These are phyloP conservation scores for Fistulifera pelliculosa DNA, from an alignment of 108 stramenopile genomes.

Conservation along the genomic window DNA sequence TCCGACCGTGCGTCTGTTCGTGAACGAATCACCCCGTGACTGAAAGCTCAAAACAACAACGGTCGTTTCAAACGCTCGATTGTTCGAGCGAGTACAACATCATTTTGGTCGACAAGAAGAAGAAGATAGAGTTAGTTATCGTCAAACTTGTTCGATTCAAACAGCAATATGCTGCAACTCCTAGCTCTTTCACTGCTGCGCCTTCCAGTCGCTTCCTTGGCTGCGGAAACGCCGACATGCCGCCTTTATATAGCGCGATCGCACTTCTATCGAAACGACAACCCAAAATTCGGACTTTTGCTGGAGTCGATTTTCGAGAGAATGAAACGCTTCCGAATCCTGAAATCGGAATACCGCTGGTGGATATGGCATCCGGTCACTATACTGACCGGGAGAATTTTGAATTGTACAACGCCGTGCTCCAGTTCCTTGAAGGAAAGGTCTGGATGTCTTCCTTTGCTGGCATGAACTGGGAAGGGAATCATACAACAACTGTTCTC, in stretches of 20 bases:
- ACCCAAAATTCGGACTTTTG: slow-evolving; percentile 35
- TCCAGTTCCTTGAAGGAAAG: slow-evolving; percentile 23
- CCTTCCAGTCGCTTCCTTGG: neutral
- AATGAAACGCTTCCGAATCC: slow-evolving; percentile 26
- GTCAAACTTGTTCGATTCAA: no score
- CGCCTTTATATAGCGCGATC: slow-evolving; percentile 36
- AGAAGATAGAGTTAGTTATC: no score
- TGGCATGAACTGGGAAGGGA: slow-evolving; percentile 28
- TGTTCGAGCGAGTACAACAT: no score
- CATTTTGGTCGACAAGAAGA: no score
- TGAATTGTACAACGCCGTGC: slow-evolving; percentile 2
- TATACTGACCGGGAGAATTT: slow-evolving; percentile 9
- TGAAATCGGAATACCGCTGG: slow-evolving; percentile 40
- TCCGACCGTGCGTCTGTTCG: no score
- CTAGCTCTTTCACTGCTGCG: slow-evolving; percentile 6
- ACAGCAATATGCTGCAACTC: neutral
- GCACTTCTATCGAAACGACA: slow-evolving; percentile 7
- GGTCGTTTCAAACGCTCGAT: no score
- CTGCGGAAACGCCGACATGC: slow-evolving; percentile 11
- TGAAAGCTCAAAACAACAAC: no score
- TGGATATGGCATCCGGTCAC: slow-evolving; percentile 10
- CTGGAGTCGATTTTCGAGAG: slow-evolving; percentile 18
- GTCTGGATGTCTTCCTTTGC: slow-evolving; percentile 29
- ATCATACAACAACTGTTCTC: slow-evolving; percentile 9
- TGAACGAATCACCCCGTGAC: no score